These are phyloP conservation scores for Sporothrix dimorphospora DNA, from an alignment of 2,329 filamentous ascomycete species.

Conservation along the genomic window DNA sequence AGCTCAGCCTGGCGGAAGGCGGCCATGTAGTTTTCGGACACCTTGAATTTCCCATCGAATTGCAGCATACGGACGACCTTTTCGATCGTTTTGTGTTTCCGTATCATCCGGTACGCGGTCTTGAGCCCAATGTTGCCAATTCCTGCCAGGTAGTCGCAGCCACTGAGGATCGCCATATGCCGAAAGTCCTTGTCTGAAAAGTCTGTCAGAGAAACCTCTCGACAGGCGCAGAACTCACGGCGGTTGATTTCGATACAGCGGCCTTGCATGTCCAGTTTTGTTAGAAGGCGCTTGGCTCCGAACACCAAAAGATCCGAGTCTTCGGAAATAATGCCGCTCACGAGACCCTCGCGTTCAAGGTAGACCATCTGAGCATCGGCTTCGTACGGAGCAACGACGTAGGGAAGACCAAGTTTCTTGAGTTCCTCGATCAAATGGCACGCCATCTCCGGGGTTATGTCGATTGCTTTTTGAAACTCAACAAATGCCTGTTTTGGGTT, in stretches of 20 bases:
- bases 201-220: constrained; percentile 84
- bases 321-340: constrained; percentile 89
- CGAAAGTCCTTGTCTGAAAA: constrained; percentile 93
- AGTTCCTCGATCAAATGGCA: constrained; percentile 87
- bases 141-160: constrained; percentile 90
- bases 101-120: constrained; percentile 86
- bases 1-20: constrained; percentile 84
- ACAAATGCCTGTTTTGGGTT: constrained; percentile 77
- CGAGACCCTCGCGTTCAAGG: constrained; percentile 80
- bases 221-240: constrained; percentile 82
- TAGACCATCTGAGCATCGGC: constrained; percentile 97
- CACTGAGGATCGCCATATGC: constrained; percentile 93
- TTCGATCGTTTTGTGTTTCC: constrained; percentile 87
- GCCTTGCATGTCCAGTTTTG: constrained; percentile 92
- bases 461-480: constrained; percentile 92
- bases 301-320: constrained; percentile 97
- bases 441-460: constrained; percentile 96
- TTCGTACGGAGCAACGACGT: constrained; percentile 95
- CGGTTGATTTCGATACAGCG: constrained; percentile 92
- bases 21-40: constrained; percentile 80
- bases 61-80: constrained; percentile 79
- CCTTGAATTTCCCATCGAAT: constrained; percentile 82
- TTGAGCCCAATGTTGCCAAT: constrained; percentile 88
- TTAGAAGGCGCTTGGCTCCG: constrained; percentile 85
- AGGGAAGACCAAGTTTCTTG: constrained; percentile 77